Conservation (phyloP, 768 basidiomycete species). For the Lentinula edodes region DNA sequence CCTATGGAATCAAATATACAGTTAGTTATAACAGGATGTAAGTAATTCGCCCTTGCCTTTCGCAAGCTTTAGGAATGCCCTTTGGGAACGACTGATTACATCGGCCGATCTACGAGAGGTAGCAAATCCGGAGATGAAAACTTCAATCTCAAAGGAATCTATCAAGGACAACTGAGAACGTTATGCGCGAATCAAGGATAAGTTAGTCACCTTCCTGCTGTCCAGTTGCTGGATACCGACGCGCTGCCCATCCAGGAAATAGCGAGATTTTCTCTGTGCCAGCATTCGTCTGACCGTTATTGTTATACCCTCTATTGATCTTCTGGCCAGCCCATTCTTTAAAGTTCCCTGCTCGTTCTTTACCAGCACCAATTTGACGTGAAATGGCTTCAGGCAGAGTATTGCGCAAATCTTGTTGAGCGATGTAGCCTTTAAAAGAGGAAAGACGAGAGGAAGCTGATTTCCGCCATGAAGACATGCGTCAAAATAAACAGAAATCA, state of each 20-base stretch:
- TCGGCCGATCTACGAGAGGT: conserved; percentile 54
- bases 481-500: not conserved
- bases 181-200: not conserved
- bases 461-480: conserved; percentile 17
- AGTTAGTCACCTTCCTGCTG: not conserved
- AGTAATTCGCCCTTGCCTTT: conserved; percentile 44
- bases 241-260: conserved; percentile 81
- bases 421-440: conserved; percentile 45
- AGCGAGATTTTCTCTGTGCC: conserved; percentile 38
- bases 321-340: conserved; percentile 62
- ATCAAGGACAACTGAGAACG: not conserved
- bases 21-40: not conserved
- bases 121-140: conserved; percentile 77
- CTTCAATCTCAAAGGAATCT: conserved; percentile 64
- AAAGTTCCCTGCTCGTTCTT: conserved; percentile 39
- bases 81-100: conserved; percentile 64
- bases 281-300: conserved; percentile 9
- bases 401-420: conserved; percentile 27
- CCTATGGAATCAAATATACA: conserved; percentile 32
- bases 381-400: conserved; percentile 15
- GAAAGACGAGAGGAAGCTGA: conserved; percentile 29
- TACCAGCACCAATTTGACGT: conserved; percentile 14
- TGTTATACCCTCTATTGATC: conserved; percentile 22
- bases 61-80: conserved; percentile 71
- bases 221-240: conserved; percentile 11